A percentile compares a stretch with the other conserved stretches of the same genome.
Evolutionary conservation across 1,284 basidiomycete species (phyloP).

Genomic region (Ganoderma resinaceum): DNA sequence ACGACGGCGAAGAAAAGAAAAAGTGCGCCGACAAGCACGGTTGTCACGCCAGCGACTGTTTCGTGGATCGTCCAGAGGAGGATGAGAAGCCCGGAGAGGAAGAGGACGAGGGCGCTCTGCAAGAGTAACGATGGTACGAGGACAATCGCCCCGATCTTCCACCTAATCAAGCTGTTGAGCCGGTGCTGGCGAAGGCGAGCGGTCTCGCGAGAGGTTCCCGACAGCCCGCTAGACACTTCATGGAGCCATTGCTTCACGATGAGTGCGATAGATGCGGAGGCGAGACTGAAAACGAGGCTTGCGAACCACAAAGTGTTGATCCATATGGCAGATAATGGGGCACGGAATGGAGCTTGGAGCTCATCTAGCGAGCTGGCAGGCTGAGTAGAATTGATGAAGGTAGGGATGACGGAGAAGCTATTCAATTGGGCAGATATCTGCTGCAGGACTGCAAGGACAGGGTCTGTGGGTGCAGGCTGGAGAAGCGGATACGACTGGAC

Average conservation of each 20-base stretch:
- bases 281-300: conserved; percentile 26
- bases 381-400: conserved; percentile 25
- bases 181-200: conserved; percentile 32
- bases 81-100: conserved; percentile 29
- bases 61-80: conserved; percentile 29
- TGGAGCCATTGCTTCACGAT: conserved; percentile 31
- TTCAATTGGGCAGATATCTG: conserved; percentile 14
- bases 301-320: conserved; percentile 31
- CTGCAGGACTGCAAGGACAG: not conserved
- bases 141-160: conserved; percentile 33
- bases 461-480: conserved; percentile 10
- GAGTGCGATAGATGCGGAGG: conserved; percentile 23
- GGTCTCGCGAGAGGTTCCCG: conserved; percentile 7
- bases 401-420: conserved; percentile 2
- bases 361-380: conserved; percentile 10
- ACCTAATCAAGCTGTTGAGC: conserved; percentile 29
- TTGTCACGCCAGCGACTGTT: conserved; percentile 23
- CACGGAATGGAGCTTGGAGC: conserved; percentile 4
- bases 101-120: conserved; percentile 32
- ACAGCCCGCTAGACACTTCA: conserved; percentile 6
- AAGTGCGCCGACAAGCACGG: conserved; percentile 15
- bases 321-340: conserved; percentile 11
- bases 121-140: conserved; percentile 33
- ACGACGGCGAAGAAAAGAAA: conserved; percentile 15
- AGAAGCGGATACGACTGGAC: conserved; percentile 16